Base-by-base conservation (phyloP, 768 basidiomycete genomes). In the Cyclocybe aegerita region DNA sequence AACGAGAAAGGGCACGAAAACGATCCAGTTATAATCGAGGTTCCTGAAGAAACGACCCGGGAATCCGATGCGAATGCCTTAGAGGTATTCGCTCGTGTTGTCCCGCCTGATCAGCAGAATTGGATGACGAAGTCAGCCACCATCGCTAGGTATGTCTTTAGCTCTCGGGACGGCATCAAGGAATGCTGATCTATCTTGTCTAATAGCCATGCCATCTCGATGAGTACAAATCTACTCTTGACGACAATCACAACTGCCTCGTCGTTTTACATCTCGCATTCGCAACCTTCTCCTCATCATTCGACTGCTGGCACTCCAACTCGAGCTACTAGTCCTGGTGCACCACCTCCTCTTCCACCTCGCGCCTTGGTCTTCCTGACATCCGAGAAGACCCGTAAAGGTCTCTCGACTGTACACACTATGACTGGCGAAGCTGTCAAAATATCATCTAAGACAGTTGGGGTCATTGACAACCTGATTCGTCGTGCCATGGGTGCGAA, bases 11-110 rank as follows among this genome's bases (percentile, higher is more conserved):
- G 80, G 6, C 73, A 75, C 41, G 79, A 82, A 56, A 75, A 75
- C 53, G 81, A 82, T 55, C 81, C 86, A 0, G 87, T 92, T n/a
- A 65, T 90, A 43, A 79, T 90, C 49, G 86, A 90, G 59, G 78
- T 90, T 30, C 78, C 81, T 0, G 77, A 82, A 44, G 73, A 76
- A 10, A 64, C 62, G 38, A 63, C 68, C 45, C 70, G 68, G 43
- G 67, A 69, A 32, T 64, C 70, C 7, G 74, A 77, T 54, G 68
- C 66, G 17, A 66, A 65, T 55, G 73, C 81, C 4, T 67, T 76
- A 16, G 73, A 79, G 52, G 76, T 83, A 23, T 82, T 83, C 58
- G 85, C 83, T 9, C 71, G 78, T 37, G 76, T 78, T 7, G 76
- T 90, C 1, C 82, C 83, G 16, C 77, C 82, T 11, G 84, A 86